These are phyloP conservation scores for Ricinus communis DNA, from an alignment of 345 rosid species.

Conservation along the genomic window DNA sequence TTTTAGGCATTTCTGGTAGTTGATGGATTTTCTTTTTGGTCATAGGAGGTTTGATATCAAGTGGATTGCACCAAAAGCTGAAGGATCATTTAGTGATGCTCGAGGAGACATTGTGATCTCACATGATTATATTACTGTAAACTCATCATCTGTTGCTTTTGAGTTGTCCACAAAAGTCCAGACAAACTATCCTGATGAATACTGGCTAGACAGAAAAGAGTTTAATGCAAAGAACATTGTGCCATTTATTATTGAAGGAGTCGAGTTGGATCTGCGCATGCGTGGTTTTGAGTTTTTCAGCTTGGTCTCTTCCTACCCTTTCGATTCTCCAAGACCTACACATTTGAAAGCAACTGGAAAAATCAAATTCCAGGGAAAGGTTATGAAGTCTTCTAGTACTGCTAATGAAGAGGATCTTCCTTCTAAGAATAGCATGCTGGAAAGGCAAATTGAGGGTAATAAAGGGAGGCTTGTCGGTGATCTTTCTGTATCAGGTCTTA, in stretches of 20 bases:
- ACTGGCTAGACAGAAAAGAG: conserved; percentile 47
- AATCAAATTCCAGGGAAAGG: conserved; percentile 83
- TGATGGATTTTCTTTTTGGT: conserved; percentile 26
- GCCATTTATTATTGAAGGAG: conserved; percentile 83
- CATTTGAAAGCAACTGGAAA: conserved; percentile 94
- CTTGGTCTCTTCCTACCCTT: conserved; percentile 73
- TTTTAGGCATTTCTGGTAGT: conserved; percentile 9
- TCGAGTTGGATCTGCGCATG: conserved; percentile 92
- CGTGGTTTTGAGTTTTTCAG: conserved; percentile 96
- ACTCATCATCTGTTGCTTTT: conserved; percentile 85
- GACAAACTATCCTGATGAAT: conserved; percentile 69
- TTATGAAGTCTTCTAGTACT: conserved; percentile 40
- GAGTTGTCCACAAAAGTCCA: conserved; percentile 73
- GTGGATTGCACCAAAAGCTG: conserved; percentile 97
- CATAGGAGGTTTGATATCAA: conserved; percentile 92
- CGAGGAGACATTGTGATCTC: conserved; percentile 94
- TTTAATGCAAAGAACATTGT: conserved; percentile 34
- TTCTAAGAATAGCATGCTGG: conserved; percentile 32
- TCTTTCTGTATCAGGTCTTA: conserved; percentile 80
- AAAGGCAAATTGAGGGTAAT: conserved; percentile 33
- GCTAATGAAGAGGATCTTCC: conserved; percentile 30
- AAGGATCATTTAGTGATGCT: conserved; percentile 94
- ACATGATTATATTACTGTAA: conserved; percentile 75
- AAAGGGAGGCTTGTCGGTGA: conserved; percentile 69
- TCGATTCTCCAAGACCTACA: conserved; percentile 92